Percentiles rank a stretch among this genome's conserved stretches.
Evolutionary conservation across 2,329 filamentous ascomycete species (phyloP).

Genomic region (Cryphonectria naterciae): DNA sequence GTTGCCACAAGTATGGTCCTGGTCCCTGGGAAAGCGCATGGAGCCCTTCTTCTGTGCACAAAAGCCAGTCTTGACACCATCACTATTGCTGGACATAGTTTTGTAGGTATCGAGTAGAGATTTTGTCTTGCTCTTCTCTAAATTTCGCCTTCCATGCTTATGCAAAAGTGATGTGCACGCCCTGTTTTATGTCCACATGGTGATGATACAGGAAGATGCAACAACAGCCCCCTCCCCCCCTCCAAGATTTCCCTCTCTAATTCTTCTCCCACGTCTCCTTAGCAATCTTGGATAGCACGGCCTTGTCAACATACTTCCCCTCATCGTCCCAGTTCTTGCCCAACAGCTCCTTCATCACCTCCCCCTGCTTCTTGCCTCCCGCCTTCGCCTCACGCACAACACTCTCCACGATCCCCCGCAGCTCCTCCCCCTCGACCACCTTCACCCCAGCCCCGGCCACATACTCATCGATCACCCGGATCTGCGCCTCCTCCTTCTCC

Average conservation of each 20-base stretch:
- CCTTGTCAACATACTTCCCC: conserved; percentile 67
- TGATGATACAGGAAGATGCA: conserved; percentile 20
- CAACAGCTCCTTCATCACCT: conserved; percentile 44
- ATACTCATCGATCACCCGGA: conserved; percentile 69
- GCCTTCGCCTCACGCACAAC: conserved; percentile 54
- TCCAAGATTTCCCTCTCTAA: not conserved
- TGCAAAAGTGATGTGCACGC: not conserved
- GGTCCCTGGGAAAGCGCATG: not conserved
- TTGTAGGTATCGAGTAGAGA: conserved; percentile 8
- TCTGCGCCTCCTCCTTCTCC: conserved; percentile 70
- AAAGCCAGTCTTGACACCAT: not conserved
- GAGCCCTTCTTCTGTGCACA: not conserved
- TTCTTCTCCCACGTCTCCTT: conserved; percentile 49
- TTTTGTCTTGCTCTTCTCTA: not conserved
- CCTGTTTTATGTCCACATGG: conserved; percentile 4
- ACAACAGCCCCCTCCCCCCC: not conserved
- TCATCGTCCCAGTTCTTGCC: conserved; percentile 59
- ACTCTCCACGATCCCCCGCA: conserved; percentile 56
- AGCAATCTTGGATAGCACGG: conserved; percentile 62
- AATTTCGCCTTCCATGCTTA: not conserved
- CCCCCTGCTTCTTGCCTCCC: conserved; percentile 8
- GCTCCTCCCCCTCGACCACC: conserved; percentile 60
- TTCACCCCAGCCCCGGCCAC: conserved; percentile 61
- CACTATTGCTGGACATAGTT: not conserved
- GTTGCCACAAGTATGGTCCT: no score